phyloP scores from a whole-genome alignment of 1,284 basidiomycete genomes.

The Boletus putidus region DNA sequence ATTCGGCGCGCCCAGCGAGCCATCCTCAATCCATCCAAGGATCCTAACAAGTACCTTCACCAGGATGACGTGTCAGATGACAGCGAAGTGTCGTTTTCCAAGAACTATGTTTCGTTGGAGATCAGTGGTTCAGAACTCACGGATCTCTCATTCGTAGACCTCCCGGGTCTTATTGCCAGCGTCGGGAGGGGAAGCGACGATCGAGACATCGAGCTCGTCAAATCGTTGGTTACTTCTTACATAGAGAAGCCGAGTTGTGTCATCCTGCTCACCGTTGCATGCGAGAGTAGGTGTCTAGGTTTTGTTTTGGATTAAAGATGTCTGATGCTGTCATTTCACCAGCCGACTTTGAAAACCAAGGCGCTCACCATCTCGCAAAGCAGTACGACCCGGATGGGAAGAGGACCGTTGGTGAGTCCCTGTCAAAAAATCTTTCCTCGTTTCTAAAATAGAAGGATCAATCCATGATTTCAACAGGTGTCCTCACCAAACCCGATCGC shows the following conservation, averaged over 20 bases:
- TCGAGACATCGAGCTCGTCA: slow-evolving; percentile 63
- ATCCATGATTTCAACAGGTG: slow-evolving; percentile 47
- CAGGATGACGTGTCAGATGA: slow-evolving; percentile 37
- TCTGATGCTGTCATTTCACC: neutral
- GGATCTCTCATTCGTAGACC: slow-evolving; percentile 65
- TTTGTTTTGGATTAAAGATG: neutral
- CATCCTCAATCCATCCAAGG: slow-evolving; percentile 59
- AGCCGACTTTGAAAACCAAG: slow-evolving; percentile 81
- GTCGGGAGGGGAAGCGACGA: slow-evolving; percentile 51
- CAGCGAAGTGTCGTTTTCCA: slow-evolving; percentile 57
- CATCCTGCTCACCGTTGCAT: slow-evolving; percentile 68
- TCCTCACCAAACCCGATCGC: slow-evolving; percentile 80
- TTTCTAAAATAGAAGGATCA: neutral
- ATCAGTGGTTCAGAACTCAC: slow-evolving; percentile 67
- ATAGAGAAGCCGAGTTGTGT: slow-evolving; percentile 66
- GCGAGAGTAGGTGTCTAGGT: slow-evolving; percentile 56
- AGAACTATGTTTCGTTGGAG: slow-evolving; percentile 62
- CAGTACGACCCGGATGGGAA: slow-evolving; percentile 57
- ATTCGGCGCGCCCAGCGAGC: slow-evolving; percentile 71
- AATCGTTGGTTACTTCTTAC: slow-evolving; percentile 56
- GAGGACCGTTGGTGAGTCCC: slow-evolving; percentile 63
- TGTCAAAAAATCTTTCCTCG: neutral
- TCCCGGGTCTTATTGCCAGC: slow-evolving; percentile 63
- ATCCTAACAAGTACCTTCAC: slow-evolving; percentile 42
- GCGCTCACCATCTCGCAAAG: slow-evolving; percentile 59